A percentile compares a stretch with the other conserved stretches of the same genome.
Evolutionary conservation across 2,329 filamentous ascomycete genomes (phyloP).

Genomic region (Fusarium oligoseptatum): DNA sequence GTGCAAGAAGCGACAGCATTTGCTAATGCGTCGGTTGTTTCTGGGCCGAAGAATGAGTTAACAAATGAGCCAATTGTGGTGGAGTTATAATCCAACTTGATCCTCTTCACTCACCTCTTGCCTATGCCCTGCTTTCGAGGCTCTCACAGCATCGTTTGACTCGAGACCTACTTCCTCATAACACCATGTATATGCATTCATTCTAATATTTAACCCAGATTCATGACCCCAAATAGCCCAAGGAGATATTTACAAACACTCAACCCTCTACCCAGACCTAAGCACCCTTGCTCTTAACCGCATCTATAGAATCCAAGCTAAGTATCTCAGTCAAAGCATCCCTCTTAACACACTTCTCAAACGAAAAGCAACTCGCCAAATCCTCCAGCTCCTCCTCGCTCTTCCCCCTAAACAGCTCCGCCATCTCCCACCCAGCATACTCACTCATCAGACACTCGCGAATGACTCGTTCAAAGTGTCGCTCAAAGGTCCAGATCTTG

Average conservation of each 20-base stretch:
- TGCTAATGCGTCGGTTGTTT: constrained; percentile 32
- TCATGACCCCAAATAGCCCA: neutral
- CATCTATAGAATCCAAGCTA: constrained; percentile 36
- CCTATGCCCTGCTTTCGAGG: neutral
- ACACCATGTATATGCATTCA: neutral
- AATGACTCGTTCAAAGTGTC: constrained; percentile 62
- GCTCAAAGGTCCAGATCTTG: constrained; percentile 63
- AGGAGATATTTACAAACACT: neutral
- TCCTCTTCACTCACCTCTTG: neutral
- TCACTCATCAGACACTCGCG: constrained; percentile 59
- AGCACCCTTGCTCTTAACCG: neutral
- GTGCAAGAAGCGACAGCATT: neutral
- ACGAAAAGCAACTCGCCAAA: constrained; percentile 63
- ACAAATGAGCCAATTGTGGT: constrained; percentile 21
- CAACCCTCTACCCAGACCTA: neutral
- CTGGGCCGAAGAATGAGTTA: constrained; percentile 18
- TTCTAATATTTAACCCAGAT: neutral
- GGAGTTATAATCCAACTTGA: neutral
- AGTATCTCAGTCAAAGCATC: constrained; percentile 65
- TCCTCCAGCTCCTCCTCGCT: constrained; percentile 66
- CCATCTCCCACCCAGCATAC: constrained; percentile 67
- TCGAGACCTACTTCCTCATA: neutral
- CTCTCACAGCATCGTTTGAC: accelerated
- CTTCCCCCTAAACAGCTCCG: constrained; percentile 66
- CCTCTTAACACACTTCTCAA: constrained; percentile 66